phyloP scores from a whole-genome alignment of 2,329 filamentous ascomycete species.

The Colletotrichum lentis region DNA sequence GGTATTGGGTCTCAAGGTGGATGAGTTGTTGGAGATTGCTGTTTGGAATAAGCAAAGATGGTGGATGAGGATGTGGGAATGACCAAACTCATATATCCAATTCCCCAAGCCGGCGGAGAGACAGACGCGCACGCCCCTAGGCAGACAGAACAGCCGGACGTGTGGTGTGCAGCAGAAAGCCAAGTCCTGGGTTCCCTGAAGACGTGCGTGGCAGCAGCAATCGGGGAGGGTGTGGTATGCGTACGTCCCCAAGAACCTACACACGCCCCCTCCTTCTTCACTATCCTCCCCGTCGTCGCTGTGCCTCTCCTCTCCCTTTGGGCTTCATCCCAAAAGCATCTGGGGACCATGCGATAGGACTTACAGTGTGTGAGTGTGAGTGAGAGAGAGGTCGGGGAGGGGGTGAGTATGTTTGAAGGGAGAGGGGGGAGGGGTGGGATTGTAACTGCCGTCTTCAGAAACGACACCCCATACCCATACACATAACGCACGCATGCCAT shows the following conservation, averaged over 20 bases:
- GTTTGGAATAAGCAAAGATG: slow-evolving; percentile 9
- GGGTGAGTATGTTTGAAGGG: not conserved
- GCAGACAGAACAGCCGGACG: not conserved
- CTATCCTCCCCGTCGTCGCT: not conserved
- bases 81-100: slow-evolving; percentile 32
- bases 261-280: not conserved
- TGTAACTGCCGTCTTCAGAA: not conserved
- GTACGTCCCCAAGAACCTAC: not conserved
- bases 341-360: not conserved
- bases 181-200: slow-evolving; percentile 9
- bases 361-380: not conserved
- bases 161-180: slow-evolving; percentile 8
- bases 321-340: slow-evolving; percentile 15
- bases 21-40: slow-evolving; percentile 6
- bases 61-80: slow-evolving; percentile 10
- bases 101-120: slow-evolving; percentile 16
- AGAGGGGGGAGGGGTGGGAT: not conserved
- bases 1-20: not conserved
- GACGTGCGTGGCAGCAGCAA: slow-evolving; percentile 3
- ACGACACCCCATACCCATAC: not conserved
- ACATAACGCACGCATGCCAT: slow-evolving; percentile 10
- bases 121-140: not conserved
- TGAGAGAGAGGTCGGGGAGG: not conserved
- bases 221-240: not conserved
- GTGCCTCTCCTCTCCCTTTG: not conserved